Evolutionary conservation across 192 early-diverging fungal genomes (phyloP), one percentile per base, ranked within the genome.

Genomic region (Coemansia guatemalensis): DNA sequence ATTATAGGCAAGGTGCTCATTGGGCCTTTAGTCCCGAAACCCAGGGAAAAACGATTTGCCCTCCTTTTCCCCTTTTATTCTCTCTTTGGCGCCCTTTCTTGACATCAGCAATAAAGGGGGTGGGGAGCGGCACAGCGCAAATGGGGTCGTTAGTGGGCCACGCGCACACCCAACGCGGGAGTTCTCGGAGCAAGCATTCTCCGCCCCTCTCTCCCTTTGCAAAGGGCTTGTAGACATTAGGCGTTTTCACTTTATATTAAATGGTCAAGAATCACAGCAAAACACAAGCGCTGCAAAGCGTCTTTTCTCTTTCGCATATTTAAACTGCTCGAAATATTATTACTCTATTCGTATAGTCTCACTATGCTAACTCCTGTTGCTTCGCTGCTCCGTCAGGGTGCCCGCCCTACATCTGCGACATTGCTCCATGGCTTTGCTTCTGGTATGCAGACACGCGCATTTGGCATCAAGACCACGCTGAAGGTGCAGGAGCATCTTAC

Each of bases 391-490:
- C 64, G 56, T 20, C 49, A 53, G 2, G 50, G 64, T 11, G 48
- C 39, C n/a, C 25, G 33, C 21, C 48, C 60, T 29, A 8, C 71
- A 18, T 24, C 51, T 22, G 23, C 23, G 22, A 11, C 62, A 24
- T n/a, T 47, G 22, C 27, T 39, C 9, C 11, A 39, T 39, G 11
- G 11, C 35, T 8, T 44, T 17, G 48, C 5, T 24, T 56, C 57
- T 24, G 24, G 62, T 27, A 58, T 68, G 32, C 72, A 72, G 27
- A 23, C 58, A 8, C 70, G 77, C 25, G 60, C 64, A 24, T 80
- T 80, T 48, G 77, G 77, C 21, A 80, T 80, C 41, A 80, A 80
- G 52, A 80, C 77, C 9, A 80, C 77, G 23, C 68, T 80, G 27
- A 55, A 47, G 12, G 77, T 73, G 14, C 77, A 80, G 26, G 77